Conservation (phyloP, 768 basidiomycete genomes). For the Trichaptum fuscoviolaceum region DNA sequence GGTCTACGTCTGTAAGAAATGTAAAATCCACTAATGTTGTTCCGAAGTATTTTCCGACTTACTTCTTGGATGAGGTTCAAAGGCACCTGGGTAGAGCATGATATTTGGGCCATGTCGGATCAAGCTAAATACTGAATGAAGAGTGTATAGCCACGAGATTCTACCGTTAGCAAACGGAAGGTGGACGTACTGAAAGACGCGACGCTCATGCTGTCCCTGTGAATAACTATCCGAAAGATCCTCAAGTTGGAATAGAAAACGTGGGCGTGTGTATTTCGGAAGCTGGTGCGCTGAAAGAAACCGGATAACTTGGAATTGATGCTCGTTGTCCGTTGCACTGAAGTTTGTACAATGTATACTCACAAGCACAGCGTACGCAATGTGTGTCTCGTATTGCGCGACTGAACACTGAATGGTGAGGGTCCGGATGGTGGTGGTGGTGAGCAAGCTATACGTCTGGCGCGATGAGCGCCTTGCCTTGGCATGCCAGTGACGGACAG, state of each 20-base stretch:
- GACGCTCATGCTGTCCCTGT: not conserved
- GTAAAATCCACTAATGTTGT: not conserved
- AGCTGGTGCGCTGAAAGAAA: not conserved
- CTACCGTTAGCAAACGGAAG: not conserved
- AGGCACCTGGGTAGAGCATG: slow-evolving; percentile 2
- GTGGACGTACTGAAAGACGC: not conserved
- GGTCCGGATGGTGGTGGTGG: not conserved
- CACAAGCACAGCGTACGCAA: not conserved
- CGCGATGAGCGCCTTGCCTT: not conserved
- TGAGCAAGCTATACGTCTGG: not conserved
- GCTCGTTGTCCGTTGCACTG: not conserved
- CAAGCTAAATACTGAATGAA: slow-evolving; percentile 2
- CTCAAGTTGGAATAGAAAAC: not conserved
- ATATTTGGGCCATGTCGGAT: slow-evolving; percentile 1
- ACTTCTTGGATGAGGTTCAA: slow-evolving; percentile 2
- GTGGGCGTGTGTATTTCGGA: not conserved
- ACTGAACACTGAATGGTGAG: not conserved
- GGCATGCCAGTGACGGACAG: not conserved
- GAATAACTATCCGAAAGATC: not conserved
- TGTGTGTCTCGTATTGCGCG: not conserved
- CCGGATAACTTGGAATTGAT: not conserved
- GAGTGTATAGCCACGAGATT: not conserved
- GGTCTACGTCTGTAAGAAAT: not conserved
- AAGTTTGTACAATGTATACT: not conserved
- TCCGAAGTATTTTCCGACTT: not conserved